Percentiles rank a stretch among this genome's conserved stretches.
These are phyloP conservation scores for Alternaria alternata DNA, from an alignment of 2,329 filamentous ascomycete genomes.

Conservation along the genomic window DNA sequence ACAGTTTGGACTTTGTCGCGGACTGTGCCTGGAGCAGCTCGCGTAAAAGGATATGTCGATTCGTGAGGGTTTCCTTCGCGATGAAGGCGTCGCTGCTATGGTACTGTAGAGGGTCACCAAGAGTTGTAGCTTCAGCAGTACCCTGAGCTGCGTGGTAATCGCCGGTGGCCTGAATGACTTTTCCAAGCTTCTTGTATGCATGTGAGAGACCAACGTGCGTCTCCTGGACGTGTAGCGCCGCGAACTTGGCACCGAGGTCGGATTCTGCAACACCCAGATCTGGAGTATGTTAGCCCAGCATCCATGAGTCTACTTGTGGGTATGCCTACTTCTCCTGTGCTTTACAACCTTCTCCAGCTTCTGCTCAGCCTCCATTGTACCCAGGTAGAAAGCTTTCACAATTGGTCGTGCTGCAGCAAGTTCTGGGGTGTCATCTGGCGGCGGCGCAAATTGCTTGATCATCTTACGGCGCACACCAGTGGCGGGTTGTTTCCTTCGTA, in stretches of 20 bases:
- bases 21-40: conserved; percentile 94
- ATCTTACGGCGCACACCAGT: conserved; percentile 95
- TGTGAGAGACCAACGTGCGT: conserved; percentile 86
- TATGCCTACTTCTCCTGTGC: conserved; percentile 76
- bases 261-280: conserved; percentile 91
- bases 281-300: conserved; percentile 54
- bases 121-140: conserved; percentile 92
- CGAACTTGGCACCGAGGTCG: conserved; percentile 90
- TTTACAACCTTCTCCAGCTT: conserved; percentile 96
- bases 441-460: conserved; percentile 96
- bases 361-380: conserved; percentile 95
- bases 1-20: conserved; percentile 79
- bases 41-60: conserved; percentile 93
- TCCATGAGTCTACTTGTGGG: not conserved
- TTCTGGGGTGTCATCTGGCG: conserved; percentile 96
- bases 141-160: conserved; percentile 97
- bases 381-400: conserved; percentile 95
- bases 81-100: conserved; percentile 96
- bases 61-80: conserved; percentile 97
- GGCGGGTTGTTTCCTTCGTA: conserved; percentile 94
- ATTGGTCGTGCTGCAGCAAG: conserved; percentile 86
- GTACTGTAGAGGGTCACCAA: conserved; percentile 92
- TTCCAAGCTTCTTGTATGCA: conserved; percentile 94
- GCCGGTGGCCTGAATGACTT: conserved; percentile 89
- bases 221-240: conserved; percentile 87